Base-by-base conservation (phyloP, 139 green algal genomes). In the Haematococcus sp. region DNA sequence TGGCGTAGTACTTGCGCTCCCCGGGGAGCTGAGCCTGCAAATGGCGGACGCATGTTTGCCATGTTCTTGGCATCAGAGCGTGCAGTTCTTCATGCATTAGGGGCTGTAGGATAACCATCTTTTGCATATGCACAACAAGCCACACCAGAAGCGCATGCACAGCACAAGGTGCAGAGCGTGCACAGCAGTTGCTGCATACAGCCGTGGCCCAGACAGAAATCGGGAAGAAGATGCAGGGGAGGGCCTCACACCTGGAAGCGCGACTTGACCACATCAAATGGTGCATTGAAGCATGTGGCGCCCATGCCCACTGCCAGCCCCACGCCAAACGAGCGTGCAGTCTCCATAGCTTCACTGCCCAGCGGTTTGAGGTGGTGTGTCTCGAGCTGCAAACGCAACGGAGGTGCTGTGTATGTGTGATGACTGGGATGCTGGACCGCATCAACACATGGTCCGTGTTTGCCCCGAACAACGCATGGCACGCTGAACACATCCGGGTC, bases 221-320 rank as follows among this genome's bases (percentile, higher is more conserved):
- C n/a, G n/a, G n/a, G n/a, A n/a, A n/a, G n/a, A n/a, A n/a, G n/a
- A n/a, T n/a, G n/a, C n/a, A n/a, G n/a, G n/a, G n/a, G n/a, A n/a
- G n/a, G n/a, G n/a, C n/a, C n/a, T n/a, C 63, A 35, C 23, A 72
- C 66, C 66, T 75, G 68, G 43, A 86, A 76, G 58, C 80, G 72
- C 33, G 58, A 75, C 75, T 86, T 86, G 40, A 86, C 80, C 25
- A 86, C 80, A 56, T 86, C 80, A 72, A 89, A 89, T 0, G 84
- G 84, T 1, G 79, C 78, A 52, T 89, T 89, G 73, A 87, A 85
- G 67, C 81, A 86, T 16, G 84, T 89, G 0, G 78, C 78, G 7
- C 54, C 19, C 13, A 89, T 59, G 5, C 80, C 84, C 22, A 89
- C 63, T 0, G 23, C 65, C 1, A 67, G 76, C 22, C 83, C 83